Conservation (phyloP, 306 rosid species). For the Citrullus amarus region DNA sequence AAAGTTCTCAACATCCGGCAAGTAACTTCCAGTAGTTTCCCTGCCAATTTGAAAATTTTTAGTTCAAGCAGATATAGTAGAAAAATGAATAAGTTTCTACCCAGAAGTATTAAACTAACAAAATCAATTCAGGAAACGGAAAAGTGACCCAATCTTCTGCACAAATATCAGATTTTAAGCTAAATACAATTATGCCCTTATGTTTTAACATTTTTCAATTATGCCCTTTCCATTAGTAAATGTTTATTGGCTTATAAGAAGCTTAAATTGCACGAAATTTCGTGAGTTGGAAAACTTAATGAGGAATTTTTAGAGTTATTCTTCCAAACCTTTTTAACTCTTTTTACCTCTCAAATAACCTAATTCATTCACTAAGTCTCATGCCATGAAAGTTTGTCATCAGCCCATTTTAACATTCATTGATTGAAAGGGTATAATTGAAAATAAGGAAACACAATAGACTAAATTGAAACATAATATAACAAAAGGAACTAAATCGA, state of each 20-base stretch:
- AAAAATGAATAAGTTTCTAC: not conserved
- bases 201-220: not conserved
- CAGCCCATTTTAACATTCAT: not conserved
- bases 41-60: not conserved
- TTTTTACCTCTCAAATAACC: too few relatives aligned
- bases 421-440: not conserved
- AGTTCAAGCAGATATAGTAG: not conserved
- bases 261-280: not conserved
- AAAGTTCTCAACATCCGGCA: constrained; percentile 3
- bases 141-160: not conserved
- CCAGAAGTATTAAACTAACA: not conserved
- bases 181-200: not conserved
- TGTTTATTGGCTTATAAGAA: not conserved
- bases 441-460: not conserved
- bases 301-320: not conserved
- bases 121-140: not conserved
- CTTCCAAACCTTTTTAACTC: not conserved
- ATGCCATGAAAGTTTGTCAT: not conserved
- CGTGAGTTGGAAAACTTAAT: not conserved
- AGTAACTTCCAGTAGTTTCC: constrained; percentile 2
- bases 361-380: not conserved
- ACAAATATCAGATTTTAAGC: not conserved
- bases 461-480: not conserved
- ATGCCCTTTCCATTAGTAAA: not conserved
- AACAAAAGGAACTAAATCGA: not conserved